Conservation (phyloP, 306 rosid species). For the Prinsepia uniflora region DNA sequence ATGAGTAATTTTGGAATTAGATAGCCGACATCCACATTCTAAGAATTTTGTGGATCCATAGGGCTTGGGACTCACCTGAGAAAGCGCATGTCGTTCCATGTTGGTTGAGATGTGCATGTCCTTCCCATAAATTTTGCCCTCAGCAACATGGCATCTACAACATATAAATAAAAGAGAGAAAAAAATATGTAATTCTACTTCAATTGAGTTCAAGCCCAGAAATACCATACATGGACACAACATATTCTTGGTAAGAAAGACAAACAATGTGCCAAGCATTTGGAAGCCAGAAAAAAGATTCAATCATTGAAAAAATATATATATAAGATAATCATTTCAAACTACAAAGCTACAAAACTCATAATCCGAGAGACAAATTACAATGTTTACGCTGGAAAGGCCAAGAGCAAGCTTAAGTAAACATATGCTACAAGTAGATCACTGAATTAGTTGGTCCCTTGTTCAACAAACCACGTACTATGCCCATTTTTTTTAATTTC, state of each 20-base stretch:
- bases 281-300: not conserved
- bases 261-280: not conserved
- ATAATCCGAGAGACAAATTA: too few species aligned
- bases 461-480: not conserved
- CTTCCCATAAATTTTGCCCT: slow-evolving; percentile 8
- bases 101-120: slow-evolving; percentile 36
- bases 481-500: not conserved
- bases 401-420: too few species aligned
- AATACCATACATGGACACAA: not conserved
- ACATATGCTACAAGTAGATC: not conserved
- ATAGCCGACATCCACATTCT: too few species aligned
- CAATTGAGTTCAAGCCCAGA: not conserved
- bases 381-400: too few species aligned
- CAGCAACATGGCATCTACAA: slow-evolving; percentile 24
- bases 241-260: not conserved
- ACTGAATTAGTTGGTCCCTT: not conserved
- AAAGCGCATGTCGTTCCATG: slow-evolving; percentile 41
- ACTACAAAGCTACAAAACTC: not conserved
- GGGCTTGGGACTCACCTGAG: slow-evolving; percentile 33
- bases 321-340: not conserved
- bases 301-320: not conserved
- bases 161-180: slow-evolving; percentile 11
- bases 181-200: not conserved
- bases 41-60: too few species aligned
- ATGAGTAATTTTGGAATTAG: too few species aligned